These are phyloP conservation scores for Elaeis oleifera DNA, from an alignment of 202 grass and related monocot species.

Conservation along the genomic window DNA sequence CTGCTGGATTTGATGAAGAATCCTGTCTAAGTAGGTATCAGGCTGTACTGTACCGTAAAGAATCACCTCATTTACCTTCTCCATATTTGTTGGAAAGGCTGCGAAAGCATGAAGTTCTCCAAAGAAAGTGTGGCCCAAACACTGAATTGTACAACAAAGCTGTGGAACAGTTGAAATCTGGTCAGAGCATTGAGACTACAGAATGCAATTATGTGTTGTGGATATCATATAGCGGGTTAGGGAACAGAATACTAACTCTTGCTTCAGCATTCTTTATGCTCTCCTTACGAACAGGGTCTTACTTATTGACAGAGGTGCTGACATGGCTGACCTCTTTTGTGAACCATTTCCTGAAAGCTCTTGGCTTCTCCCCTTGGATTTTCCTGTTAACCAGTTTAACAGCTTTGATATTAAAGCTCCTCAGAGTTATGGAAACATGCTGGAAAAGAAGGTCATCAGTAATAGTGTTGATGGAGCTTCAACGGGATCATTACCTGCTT, in stretches of 20 bases:
- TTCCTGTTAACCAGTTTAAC: constrained; percentile 17
- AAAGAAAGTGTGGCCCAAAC: constrained; percentile 17
- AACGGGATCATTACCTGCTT: not conserved
- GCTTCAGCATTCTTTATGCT: constrained; percentile 30
- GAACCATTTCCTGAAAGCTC: constrained; percentile 27
- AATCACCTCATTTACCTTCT: constrained; percentile 11
- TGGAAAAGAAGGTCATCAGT: constrained; percentile 20
- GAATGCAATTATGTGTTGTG: constrained; percentile 29
- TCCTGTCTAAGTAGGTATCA: constrained; percentile 29
- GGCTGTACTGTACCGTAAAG: constrained; percentile 18
- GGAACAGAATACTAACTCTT: constrained; percentile 28
- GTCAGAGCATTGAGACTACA: not conserved
- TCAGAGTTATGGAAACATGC: constrained; percentile 27
- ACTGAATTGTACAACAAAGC: constrained; percentile 18
- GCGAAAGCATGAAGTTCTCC: constrained; percentile 18
- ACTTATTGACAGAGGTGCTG: constrained; percentile 4
- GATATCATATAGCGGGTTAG: constrained; percentile 20
- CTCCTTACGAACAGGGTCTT: constrained; percentile 25
- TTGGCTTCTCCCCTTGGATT: constrained; percentile 28
- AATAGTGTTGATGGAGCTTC: constrained; percentile 1
- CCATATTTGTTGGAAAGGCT: constrained; percentile 22
- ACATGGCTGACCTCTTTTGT: constrained; percentile 29
- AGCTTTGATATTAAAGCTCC: constrained; percentile 7
- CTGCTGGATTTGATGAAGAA: constrained; percentile 21
- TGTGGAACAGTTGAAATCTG: constrained; percentile 20